A percentile compares a stretch with the other conserved stretches of the same genome.
Evolutionary conservation across 2,329 filamentous ascomycete genomes (phyloP).

Genomic region (Paraconiothyrium brasiliense): DNA sequence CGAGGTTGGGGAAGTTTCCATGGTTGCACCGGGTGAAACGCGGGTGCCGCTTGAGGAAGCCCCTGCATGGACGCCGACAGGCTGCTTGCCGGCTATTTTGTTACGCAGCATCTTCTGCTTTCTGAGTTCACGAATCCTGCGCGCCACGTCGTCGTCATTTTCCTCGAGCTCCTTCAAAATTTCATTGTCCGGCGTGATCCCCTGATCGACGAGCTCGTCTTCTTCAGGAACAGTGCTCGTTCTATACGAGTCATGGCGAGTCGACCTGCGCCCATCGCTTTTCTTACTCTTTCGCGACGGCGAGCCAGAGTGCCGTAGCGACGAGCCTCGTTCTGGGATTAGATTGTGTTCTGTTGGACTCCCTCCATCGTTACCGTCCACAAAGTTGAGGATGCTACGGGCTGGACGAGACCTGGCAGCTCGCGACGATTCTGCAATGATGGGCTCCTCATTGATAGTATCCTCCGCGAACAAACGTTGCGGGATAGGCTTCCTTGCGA

Average conservation of each 20-base stretch:
- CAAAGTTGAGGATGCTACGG: constrained; percentile 36
- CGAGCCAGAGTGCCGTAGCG: constrained; percentile 44
- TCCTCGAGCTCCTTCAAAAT: constrained; percentile 46
- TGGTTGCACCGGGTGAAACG: constrained; percentile 44
- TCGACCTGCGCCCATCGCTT: constrained; percentile 32
- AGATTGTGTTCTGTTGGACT: constrained; percentile 41
- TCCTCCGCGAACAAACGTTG: constrained; percentile 46
- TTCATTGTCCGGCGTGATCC: constrained; percentile 36
- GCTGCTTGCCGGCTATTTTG: constrained; percentile 47
- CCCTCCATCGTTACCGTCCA: constrained; percentile 35
- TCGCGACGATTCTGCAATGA: constrained; percentile 38
- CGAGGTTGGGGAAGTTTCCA: constrained; percentile 43
- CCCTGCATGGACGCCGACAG: constrained; percentile 51
- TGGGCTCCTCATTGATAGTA: constrained; percentile 50
- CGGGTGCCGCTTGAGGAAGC: constrained; percentile 47
- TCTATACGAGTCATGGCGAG: constrained; percentile 39
- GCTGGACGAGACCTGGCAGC: constrained; percentile 42
- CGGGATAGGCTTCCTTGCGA: constrained; percentile 31
- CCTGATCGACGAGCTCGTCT: constrained; percentile 35
- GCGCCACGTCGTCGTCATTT: constrained; percentile 65
- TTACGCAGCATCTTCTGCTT: constrained; percentile 66
- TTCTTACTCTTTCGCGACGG: constrained; percentile 45
- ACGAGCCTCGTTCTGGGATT: constrained; percentile 46
- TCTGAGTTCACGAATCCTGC: constrained; percentile 66
- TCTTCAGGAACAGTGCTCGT: constrained; percentile 39